A percentile compares a stretch with the other conserved stretches of the same genome.
These are phyloP conservation scores for Alternaria triticina DNA, from an alignment of 2,329 filamentous ascomycete genomes.

Conservation along the genomic window DNA sequence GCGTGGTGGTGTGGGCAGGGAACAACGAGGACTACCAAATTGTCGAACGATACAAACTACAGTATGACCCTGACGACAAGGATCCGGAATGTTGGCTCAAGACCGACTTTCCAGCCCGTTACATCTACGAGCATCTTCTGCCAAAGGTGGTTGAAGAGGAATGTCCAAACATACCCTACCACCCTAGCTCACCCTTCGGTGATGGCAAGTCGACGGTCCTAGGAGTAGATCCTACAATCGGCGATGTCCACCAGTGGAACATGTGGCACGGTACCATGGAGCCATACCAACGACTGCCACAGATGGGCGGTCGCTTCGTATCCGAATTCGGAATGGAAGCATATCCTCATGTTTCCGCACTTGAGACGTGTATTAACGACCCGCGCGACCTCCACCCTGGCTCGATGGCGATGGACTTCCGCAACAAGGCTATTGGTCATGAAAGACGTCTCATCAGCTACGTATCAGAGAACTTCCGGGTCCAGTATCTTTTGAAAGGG, in stretches of 20 bases:
- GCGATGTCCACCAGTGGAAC: constrained; percentile 96
- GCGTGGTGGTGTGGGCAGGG: constrained; percentile 84
- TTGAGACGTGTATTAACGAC: constrained; percentile 73
- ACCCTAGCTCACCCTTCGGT: constrained; percentile 85
- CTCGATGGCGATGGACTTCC: constrained; percentile 90
- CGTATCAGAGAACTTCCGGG: constrained; percentile 84
- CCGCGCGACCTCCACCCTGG: constrained; percentile 69
- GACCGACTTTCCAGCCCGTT: constrained; percentile 86
- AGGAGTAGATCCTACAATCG: constrained; percentile 69
- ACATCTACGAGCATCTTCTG: constrained; percentile 85
- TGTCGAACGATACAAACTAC: constrained; percentile 72
- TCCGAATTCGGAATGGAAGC: constrained; percentile 96
- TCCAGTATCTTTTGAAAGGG: constrained; percentile 59
- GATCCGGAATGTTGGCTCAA: constrained; percentile 83
- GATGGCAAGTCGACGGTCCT: constrained; percentile 67
- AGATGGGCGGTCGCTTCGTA: constrained; percentile 86
- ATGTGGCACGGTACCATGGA: constrained; percentile 95
- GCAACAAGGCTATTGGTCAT: constrained; percentile 93
- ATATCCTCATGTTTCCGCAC: constrained; percentile 82
- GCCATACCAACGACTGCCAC: constrained; percentile 82
- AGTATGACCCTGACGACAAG: constrained; percentile 79
- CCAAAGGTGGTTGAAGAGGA: constrained; percentile 72
- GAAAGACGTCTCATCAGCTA: constrained; percentile 86
- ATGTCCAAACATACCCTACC: constrained; percentile 70
- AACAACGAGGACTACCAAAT: constrained; percentile 97